Base-by-base conservation (phyloP, 192 early-diverging fungal species). In the Coemansia sp. region DNA sequence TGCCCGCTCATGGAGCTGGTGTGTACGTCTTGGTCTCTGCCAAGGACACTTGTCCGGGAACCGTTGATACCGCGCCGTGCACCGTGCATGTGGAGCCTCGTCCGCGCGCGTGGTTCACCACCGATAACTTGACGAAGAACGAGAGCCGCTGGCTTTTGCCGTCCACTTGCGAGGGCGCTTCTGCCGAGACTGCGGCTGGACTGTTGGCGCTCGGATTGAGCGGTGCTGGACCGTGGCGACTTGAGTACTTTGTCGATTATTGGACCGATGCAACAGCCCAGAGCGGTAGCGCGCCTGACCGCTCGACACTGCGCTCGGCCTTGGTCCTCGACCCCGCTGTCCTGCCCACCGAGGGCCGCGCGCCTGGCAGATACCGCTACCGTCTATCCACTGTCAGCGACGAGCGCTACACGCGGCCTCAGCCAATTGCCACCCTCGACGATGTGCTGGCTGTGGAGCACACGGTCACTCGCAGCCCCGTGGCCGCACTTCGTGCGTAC, bases 191-290 rank as follows among this genome's bases (percentile, higher is more conserved):
- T 2, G 16, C 21, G 59, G 9, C n/a, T 8, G 35, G 34, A 4
- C 59, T 60, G 35, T 17, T 57, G 54, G 2, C 73, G 69, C 72
- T 83, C 3, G 80, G 75, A 1, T 67, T 83, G 24, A 68, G 69
- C 27, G 80, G 80, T 0, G 73, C 72, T 6, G 80, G 80, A 1
- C 80, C 80, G 16, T 83, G 80, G 80, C 64, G 61, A 44, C 33
- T 83, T 17, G 72, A 83, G 50, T 83, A 83, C 56, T 62, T 66
- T 10, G 75, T 83, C 6, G 72, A 83, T 34, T 77, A 66, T 66
- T 83, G 80, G 80, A 11, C 72, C 2, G 44, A 66, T 2, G 51
- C 62, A 8, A 7, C 40, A 21, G 74, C 73, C n/a, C 45, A 61
- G 3, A 60, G n/a, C 14, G 65, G 64, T 59, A 69, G 72, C 46